These are phyloP conservation scores for Beta lomatogona DNA, from an alignment of 179 eudicot species.

Conservation along the genomic window DNA sequence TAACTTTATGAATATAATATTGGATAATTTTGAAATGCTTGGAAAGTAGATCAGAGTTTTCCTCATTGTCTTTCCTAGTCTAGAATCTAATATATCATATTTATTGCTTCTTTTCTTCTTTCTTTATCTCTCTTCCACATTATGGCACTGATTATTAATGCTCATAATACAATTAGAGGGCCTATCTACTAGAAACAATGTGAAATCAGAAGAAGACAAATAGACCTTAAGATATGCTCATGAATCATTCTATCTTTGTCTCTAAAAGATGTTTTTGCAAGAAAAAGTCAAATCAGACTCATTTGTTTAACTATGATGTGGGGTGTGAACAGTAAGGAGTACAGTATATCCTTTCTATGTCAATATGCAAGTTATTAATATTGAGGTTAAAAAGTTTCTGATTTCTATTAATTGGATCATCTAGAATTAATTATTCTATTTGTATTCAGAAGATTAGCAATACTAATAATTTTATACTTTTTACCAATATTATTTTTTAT, in stretches of 20 bases:
- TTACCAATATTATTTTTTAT: too few relatives aligned
- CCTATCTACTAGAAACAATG: slow-evolving; percentile 37
- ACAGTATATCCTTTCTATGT: neutral
- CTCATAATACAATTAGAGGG: slow-evolving; percentile 22
- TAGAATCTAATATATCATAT: slow-evolving; percentile 39
- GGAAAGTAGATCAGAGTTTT: slow-evolving; percentile 39
- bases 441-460: too few relatives aligned
- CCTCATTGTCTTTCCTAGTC: slow-evolving; percentile 42
- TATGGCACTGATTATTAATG: slow-evolving; percentile 24
- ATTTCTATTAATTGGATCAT: too few relatives aligned
- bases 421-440: too few relatives aligned
- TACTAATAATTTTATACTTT: too few relatives aligned
- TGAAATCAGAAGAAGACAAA: slow-evolving; percentile 27
- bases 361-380: neutral
- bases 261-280: neutral
- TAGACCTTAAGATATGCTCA: slow-evolving; percentile 19
- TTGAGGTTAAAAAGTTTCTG: neutral
- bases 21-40: slow-evolving; percentile 35
- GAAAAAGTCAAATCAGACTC: neutral
- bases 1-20: slow-evolving; percentile 30
- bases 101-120: slow-evolving; percentile 4
- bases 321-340: neutral
- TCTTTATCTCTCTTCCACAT: slow-evolving; percentile 34
- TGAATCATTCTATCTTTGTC: slow-evolving; percentile 14
- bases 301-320: neutral